Conservation (phyloP, 768 basidiomycete species). For the Pleurotus djamor region DNA sequence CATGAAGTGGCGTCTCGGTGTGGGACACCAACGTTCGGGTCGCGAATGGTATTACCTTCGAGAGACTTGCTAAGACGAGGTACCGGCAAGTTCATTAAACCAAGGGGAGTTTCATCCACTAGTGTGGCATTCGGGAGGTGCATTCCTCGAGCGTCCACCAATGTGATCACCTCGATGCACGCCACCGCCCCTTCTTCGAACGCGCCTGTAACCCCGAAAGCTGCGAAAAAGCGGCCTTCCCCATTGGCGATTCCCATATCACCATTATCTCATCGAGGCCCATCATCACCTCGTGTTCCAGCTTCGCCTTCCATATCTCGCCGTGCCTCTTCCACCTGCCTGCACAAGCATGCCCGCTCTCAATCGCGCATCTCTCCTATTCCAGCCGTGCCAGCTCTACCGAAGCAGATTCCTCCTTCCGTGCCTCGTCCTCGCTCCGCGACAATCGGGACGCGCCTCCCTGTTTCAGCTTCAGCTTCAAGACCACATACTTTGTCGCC, state of each 20-base stretch:
- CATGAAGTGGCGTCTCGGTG: constrained; percentile 45
- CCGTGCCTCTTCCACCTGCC: constrained; percentile 14
- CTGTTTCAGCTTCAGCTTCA: background rate
- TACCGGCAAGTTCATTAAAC: constrained; percentile 17
- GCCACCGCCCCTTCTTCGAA: background rate
- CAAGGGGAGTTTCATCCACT: background rate
- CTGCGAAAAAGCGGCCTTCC: constrained; percentile 31
- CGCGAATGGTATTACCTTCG: constrained; percentile 43
- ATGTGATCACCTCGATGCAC: constrained; percentile 11
- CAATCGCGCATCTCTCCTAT: constrained; percentile 1
- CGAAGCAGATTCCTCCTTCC: background rate
- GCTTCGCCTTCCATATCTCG: constrained; percentile 17
- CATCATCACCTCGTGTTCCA: constrained; percentile 8
- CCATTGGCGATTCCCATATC: constrained; percentile 14
- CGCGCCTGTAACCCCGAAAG: constrained; percentile 17
- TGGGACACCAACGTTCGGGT: constrained; percentile 64
- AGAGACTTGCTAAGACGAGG: constrained; percentile 40
- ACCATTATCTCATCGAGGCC: constrained; percentile 1
- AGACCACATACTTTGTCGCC: background rate
- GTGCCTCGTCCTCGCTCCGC: background rate
- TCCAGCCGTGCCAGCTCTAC: background rate
- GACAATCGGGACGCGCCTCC: background rate
- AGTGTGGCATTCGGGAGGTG: constrained; percentile 9
- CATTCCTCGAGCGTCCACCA: constrained; percentile 5
- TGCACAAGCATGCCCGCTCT: background rate